These are phyloP conservation scores for Dichomitus squalens DNA, from an alignment of 1,284 basidiomycete species.

Conservation along the genomic window DNA sequence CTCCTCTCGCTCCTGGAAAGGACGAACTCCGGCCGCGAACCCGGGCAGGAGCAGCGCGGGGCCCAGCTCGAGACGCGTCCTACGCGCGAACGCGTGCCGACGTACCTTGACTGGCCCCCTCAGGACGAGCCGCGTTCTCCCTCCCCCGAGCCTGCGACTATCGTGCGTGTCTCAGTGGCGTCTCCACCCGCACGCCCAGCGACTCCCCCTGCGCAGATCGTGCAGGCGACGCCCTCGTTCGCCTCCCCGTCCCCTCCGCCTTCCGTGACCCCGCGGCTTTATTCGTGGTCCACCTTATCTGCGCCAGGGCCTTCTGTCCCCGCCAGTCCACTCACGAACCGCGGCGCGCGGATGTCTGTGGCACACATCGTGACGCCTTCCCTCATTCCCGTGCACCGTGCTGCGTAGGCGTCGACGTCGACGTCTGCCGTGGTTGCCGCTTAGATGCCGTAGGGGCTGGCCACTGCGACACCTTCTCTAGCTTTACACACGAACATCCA, in stretches of 20 bases:
- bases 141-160: slow-evolving; percentile 7
- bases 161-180: slow-evolving; percentile 2
- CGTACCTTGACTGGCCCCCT: slow-evolving; percentile 15
- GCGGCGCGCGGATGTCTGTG: slow-evolving; percentile 32
- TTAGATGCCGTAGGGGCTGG: slow-evolving; percentile 1
- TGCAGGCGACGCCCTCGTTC: slow-evolving; percentile 13
- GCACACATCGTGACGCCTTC: slow-evolving; percentile 28
- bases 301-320: slow-evolving; percentile 14
- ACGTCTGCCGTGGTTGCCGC: not conserved
- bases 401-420: slow-evolving; percentile 5
- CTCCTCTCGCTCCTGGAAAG: slow-evolving; percentile 15
- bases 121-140: slow-evolving; percentile 13
- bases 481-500: not conserved
- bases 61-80: slow-evolving; percentile 1
- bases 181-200: slow-evolving; percentile 12
- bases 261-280: slow-evolving; percentile 30
- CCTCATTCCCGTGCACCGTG: slow-evolving; percentile 20
- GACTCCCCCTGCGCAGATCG: slow-evolving; percentile 21
- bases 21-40: slow-evolving; percentile 3
- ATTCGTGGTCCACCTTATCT: slow-evolving; percentile 23
- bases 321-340: slow-evolving; percentile 32
- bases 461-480: not conserved
- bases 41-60: slow-evolving; percentile 5
- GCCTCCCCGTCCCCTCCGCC: slow-evolving; percentile 29
- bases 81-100: slow-evolving; percentile 11